Evolutionary conservation across 78 protist genomes (phyloP), one percentile per base, ranked within the genome.

Genomic region (Bodo saltans): DNA sequence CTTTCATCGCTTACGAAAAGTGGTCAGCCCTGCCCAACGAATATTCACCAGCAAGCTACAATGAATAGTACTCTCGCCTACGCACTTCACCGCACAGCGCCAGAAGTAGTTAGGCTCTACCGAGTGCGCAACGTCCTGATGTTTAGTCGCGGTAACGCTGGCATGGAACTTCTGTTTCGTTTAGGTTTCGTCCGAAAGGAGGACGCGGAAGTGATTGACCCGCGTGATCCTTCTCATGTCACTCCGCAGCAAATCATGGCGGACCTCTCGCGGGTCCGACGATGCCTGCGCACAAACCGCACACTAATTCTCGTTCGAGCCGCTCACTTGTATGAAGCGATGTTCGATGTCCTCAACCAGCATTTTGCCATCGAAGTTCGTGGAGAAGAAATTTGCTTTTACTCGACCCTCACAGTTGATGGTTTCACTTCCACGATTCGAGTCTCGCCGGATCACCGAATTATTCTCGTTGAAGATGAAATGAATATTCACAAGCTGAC

Each of bases 281-380:
- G 71, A 38, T 83, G 86, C 68, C 67, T 83, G 82, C 42, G 42
- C 27, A 42, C n/a, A 26, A 42, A 42, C 27, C 42, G n/a, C 70
- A 83, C 86, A 11, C 83, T 83, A 4, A 70, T 83, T 4, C 79
- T 83, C 40, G 86, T 83, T 25, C 42, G 70, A 40, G 70, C 78
- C 25, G 8, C 67, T 28, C 86, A 83, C 70, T 38, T 83, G 68
- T 83, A 83, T 27, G 86, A 83, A 26, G 30, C 79, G 26, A 41
- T 83, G 76, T 76, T 40, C 76, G 86, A 83, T 21, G 79, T 70
- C n/a, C 79, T 83, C n/a, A 83, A 83, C 42, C 78, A 69, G 41
- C 86, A 83, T 27, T 83, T 42, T 42, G 32, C 76, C 28, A 40
- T 69, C 79, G 86, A 83, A 30, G 39, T 1, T 41, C 30, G 67